Evolutionary conservation across 768 basidiomycete genomes (phyloP).

Genomic region (Panaeolus papilionaceus): DNA sequence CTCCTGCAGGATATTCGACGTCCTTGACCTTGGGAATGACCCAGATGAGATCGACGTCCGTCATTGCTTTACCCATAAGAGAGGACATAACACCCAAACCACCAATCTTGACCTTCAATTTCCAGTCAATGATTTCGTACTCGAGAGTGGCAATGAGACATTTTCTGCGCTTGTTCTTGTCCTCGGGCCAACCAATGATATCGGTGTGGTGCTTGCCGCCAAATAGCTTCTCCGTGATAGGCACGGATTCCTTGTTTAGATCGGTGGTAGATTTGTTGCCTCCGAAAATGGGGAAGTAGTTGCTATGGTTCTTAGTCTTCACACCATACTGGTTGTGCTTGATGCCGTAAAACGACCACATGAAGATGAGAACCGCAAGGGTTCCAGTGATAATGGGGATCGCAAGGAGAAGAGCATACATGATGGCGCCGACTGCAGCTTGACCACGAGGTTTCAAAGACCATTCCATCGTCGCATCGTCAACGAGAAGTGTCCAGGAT

Average conservation of each 20-base stretch:
- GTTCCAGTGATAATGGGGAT: slow-evolving; percentile 88
- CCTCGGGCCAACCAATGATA: slow-evolving; percentile 96
- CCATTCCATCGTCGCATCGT: slow-evolving; percentile 83
- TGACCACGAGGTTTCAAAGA: slow-evolving; percentile 82
- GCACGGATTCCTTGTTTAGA: slow-evolving; percentile 61
- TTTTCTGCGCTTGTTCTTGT: slow-evolving; percentile 88
- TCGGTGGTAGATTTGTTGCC: slow-evolving; percentile 77
- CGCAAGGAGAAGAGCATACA: slow-evolving; percentile 81
- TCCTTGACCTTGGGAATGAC: slow-evolving; percentile 95
- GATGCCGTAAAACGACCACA: slow-evolving; percentile 97
- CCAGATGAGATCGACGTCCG: slow-evolving; percentile 94
- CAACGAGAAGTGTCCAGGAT: slow-evolving; percentile 83
- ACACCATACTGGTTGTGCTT: slow-evolving; percentile 93
- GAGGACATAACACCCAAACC: slow-evolving; percentile 98
- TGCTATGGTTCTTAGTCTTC: slow-evolving; percentile 70
- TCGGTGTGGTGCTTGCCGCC: slow-evolving; percentile 68
- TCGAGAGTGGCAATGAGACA: slow-evolving; percentile 93
- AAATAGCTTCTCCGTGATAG: slow-evolving; percentile 77
- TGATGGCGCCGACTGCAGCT: slow-evolving; percentile 80
- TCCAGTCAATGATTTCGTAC: slow-evolving; percentile 98
- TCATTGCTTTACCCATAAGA: slow-evolving; percentile 98
- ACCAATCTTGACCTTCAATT: slow-evolving; percentile 97
- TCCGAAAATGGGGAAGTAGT: slow-evolving; percentile 86
- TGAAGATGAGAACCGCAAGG: slow-evolving; percentile 85
- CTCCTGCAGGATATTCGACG: slow-evolving; percentile 89